Evolutionary conservation across 768 basidiomycete genomes (phyloP).

Genomic region (Tephrocybe sp.): DNA sequence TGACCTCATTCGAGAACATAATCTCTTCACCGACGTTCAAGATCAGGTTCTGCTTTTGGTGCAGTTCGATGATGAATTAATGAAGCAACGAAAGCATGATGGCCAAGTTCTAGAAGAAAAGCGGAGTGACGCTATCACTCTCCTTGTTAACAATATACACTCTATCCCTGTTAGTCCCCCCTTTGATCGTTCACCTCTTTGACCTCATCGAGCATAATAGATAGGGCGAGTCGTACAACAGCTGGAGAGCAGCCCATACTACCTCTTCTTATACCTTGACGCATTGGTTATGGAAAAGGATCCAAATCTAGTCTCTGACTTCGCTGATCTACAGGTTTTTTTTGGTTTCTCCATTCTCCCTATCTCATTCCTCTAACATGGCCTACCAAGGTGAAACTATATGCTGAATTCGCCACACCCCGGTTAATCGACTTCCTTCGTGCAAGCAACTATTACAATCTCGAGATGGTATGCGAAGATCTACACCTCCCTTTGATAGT

Average conservation of each 20-base stretch:
- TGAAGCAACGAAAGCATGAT: constrained; percentile 51
- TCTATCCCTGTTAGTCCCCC: constrained; percentile 79
- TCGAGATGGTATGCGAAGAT: constrained; percentile 60
- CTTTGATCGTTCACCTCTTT: too few relatives aligned
- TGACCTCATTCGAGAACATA: constrained; percentile 89
- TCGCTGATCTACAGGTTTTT: constrained; percentile 77
- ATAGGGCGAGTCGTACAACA: constrained; percentile 87
- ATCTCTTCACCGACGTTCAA: constrained; percentile 91
- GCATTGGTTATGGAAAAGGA: constrained; percentile 81
- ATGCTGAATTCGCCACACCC: constrained; percentile 79
- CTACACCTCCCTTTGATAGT: not conserved
- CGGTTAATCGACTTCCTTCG: constrained; percentile 89
- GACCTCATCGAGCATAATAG: constrained; percentile 36
- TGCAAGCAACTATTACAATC: constrained; percentile 86
- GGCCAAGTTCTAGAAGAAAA: constrained; percentile 37
- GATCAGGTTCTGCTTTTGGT: constrained; percentile 91
- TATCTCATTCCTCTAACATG: constrained; percentile 1
- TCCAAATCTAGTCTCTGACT: constrained; percentile 71
- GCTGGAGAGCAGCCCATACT: constrained; percentile 69
- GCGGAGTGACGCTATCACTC: constrained; percentile 74
- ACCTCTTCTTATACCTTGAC: constrained; percentile 91
- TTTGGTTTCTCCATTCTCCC: not conserved
- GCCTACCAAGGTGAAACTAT: constrained; percentile 71
- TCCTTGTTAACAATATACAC: constrained; percentile 92
- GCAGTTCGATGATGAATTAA: constrained; percentile 90